Evolutionary conservation across 2,329 filamentous ascomycete species (phyloP).

Genomic region (Zalaria sp.): DNA sequence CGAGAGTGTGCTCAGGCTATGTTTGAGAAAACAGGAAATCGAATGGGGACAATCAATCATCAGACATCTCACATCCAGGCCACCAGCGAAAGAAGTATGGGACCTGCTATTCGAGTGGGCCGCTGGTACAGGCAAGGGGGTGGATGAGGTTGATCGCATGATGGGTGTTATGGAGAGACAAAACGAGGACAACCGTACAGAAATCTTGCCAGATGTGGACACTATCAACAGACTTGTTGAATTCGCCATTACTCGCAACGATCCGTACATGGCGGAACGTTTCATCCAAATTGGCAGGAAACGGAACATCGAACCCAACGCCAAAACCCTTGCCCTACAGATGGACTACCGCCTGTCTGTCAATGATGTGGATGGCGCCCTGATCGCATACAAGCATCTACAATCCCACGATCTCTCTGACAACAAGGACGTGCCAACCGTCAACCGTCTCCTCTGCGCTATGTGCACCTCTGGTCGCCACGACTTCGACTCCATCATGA

Average conservation of each 20-base stretch:
- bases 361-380: conserved; percentile 57
- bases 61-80: conserved; percentile 17
- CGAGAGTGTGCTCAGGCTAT: conserved; percentile 4
- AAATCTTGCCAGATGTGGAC: conserved; percentile 42
- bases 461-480: conserved; percentile 47
- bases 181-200: conserved; percentile 26
- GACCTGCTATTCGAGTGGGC: conserved; percentile 66
- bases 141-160: conserved; percentile 61
- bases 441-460: conserved; percentile 60
- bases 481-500: conserved; percentile 57
- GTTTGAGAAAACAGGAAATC: conserved; percentile 34
- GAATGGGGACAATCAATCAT: conserved; percentile 52
- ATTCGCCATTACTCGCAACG: conserved; percentile 54
- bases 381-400: conserved; percentile 49
- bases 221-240: conserved; percentile 68
- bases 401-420: conserved; percentile 41
- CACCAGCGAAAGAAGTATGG: conserved; percentile 34
- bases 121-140: conserved; percentile 54
- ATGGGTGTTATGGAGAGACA: conserved; percentile 45
- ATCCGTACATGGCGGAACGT: conserved; percentile 59
- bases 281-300: conserved; percentile 54
- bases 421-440: conserved; percentile 45
- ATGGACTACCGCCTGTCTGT: conserved; percentile 63
- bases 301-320: conserved; percentile 52
- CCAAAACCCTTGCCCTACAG: conserved; percentile 57